Percentiles rank a stretch among this genome's conserved stretches.
Conservation (phyloP, 768 basidiomycete genomes). For the Boletus insuetus region DNA sequence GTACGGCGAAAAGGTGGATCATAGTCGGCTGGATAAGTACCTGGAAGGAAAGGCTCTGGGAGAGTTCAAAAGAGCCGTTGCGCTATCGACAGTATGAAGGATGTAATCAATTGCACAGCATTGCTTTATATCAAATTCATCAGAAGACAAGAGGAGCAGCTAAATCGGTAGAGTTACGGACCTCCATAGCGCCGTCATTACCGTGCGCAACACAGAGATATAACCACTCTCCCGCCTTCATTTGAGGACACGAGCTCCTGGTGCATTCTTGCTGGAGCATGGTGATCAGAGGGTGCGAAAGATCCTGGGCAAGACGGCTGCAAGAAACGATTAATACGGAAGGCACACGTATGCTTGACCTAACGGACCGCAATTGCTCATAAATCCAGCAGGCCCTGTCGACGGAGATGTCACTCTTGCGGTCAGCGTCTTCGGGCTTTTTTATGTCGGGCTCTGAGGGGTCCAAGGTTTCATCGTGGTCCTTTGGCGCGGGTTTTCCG, state of each 20-base stretch:
- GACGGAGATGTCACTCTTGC: conserved; percentile 53
- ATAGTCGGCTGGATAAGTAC: conserved; percentile 39
- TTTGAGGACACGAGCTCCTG: conserved; percentile 84
- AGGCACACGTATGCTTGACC: neutral
- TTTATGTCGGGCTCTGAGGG: conserved; percentile 32
- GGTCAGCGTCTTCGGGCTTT: conserved; percentile 27
- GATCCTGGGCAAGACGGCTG: conserved; percentile 85
- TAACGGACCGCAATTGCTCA: conserved; percentile 52
- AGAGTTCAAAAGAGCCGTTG: conserved; percentile 88
- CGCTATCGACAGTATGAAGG: conserved; percentile 88
- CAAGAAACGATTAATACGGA: neutral
- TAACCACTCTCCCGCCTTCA: conserved; percentile 99
- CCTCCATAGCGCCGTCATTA: conserved; percentile 84
- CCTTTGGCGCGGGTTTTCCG: conserved; percentile 37
- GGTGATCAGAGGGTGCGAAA: conserved; percentile 82
- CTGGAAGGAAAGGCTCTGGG: conserved; percentile 90
- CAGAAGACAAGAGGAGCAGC: conserved; percentile 12
- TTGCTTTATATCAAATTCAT: conserved; percentile 48
- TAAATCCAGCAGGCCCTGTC: conserved; percentile 88
- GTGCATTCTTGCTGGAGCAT: conserved; percentile 87
- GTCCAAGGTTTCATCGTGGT: conserved; percentile 21
- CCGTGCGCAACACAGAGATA: conserved; percentile 96
- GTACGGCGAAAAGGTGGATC: conserved; percentile 19
- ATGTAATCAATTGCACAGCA: conserved; percentile 99
- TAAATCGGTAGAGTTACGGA: conserved; percentile 30